Evolutionary conservation across 2,329 filamentous ascomycete species (phyloP).

Genomic region (Talaromyces sp.): DNA sequence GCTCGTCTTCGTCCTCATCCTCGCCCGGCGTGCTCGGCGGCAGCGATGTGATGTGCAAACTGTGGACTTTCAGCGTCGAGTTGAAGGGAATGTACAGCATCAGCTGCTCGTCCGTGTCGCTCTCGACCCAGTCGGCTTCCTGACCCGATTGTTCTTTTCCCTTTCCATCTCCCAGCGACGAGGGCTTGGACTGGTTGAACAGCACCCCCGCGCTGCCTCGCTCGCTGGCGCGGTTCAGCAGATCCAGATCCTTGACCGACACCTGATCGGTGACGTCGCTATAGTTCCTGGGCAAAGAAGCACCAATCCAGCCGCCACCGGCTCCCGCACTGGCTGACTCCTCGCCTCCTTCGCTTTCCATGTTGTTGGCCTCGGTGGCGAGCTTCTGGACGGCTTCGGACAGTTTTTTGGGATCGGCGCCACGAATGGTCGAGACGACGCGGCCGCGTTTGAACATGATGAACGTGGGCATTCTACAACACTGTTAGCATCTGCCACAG

Average conservation of each 20-base stretch:
- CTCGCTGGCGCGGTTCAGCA: constrained; percentile 79
- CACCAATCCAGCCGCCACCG: constrained; percentile 62
- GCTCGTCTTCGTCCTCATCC: constrained; percentile 63
- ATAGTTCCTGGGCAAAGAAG: constrained; percentile 72
- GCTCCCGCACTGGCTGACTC: constrained; percentile 40
- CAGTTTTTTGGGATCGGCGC: constrained; percentile 67
- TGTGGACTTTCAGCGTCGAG: constrained; percentile 82
- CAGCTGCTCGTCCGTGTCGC: constrained; percentile 93
- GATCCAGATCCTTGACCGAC: constrained; percentile 72
- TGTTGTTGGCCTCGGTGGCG: constrained; percentile 54
- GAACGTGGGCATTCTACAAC: constrained; percentile 76
- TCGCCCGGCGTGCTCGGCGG: constrained; percentile 47
- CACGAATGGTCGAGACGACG: constrained; percentile 63
- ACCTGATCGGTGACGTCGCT: constrained; percentile 75
- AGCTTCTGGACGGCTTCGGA: constrained; percentile 67
- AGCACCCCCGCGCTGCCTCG: constrained; percentile 67
- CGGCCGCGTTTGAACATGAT: constrained; percentile 74
- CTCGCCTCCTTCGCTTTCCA: constrained; percentile 39
- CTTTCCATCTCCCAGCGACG: constrained; percentile 39
- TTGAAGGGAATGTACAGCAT: constrained; percentile 91
- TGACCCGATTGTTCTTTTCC: constrained; percentile 46
- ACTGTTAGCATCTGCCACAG: not conserved
- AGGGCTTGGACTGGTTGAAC: constrained; percentile 66
- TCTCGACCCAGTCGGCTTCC: constrained; percentile 82
- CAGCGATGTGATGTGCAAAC: constrained; percentile 76